Evolutionary conservation across 352 stramenopile genomes (phyloP), one percentile per base, ranked within the genome.

Genomic region (Aphanomyces stellatus): DNA sequence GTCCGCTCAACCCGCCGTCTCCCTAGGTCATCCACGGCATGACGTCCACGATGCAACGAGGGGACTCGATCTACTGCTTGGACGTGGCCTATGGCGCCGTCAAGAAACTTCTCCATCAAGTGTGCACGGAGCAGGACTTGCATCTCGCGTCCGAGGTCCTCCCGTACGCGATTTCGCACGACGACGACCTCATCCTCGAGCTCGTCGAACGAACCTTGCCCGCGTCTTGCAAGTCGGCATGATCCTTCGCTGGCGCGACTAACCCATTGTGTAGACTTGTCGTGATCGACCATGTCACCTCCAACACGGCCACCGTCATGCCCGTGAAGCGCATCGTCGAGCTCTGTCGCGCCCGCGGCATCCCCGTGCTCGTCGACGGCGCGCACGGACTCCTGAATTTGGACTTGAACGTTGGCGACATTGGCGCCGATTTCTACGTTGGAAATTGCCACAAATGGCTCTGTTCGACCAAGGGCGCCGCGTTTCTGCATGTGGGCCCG

Each of bases 401-500:
- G 25, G 33, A 72, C 7, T 74, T 97, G 31, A 61, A 95, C 70
- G 61, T 97, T 1, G 69, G 77, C 1, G 73, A 62, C 0, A 64
- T 93, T n/a, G 62, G 69, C 15, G 85, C 93, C 25, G 91, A 98
- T 71, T 96, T 96, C 69, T 98, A 98, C 73, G 76, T 93, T 2
- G 85, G 85, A 31, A 98, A 98, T 76, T 96, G 87, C 71, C 95
- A 98, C 78, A 98, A 98, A 70, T 98, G 93, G 92, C 90, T 98
- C 37, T 93, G 87, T 28, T 88, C 90, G 17, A 82, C 91, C 3
- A 82, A 89, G 42, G 92, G 91, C 4, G 87, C 88, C 0, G 95
- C 85, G 0, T 87, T 98, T 67, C 66, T 98, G 42, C 90, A 97
- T 31, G 83, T 86, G 51, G 87, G 72, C 69, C 74, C 72, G 57